phyloP scores from a whole-genome alignment of 169 alveolate species.

The Plasmodium vivax region DNA sequence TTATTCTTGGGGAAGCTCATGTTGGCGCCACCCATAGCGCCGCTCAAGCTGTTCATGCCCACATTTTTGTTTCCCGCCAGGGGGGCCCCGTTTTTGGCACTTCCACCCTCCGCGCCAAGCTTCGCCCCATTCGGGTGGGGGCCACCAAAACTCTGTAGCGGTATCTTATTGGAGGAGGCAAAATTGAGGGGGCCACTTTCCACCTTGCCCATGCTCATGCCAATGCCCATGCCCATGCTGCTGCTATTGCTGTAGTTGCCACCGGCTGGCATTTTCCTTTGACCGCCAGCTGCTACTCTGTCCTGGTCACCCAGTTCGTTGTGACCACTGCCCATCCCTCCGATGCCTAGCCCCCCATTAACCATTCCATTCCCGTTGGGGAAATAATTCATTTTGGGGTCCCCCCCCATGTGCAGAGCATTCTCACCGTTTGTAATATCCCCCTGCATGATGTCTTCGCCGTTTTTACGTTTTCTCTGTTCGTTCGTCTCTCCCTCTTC shows the following conservation, averaged over 20 bases:
- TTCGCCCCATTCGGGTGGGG: background rate
- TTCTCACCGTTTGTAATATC: background rate
- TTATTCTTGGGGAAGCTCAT: conserved; percentile 2
- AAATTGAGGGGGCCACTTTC: background rate
- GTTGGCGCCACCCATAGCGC: background rate
- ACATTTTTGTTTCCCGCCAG: background rate
- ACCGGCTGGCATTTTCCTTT: background rate
- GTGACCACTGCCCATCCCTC: background rate
- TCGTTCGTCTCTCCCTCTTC: background rate
- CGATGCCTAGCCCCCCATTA: background rate
- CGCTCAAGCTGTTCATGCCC: background rate
- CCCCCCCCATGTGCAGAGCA: background rate
- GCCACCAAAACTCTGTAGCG: background rate
- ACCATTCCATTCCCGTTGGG: background rate
- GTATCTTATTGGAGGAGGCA: background rate
- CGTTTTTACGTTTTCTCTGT: background rate
- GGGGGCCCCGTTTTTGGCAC: background rate
- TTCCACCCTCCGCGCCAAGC: background rate
- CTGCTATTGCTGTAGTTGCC: conserved; percentile 6
- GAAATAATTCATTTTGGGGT: background rate
- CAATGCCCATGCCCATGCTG: background rate
- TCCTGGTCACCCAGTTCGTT: conserved; percentile 12
- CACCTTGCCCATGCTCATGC: background rate
- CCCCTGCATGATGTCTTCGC: background rate
- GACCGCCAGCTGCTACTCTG: background rate